Conservation (phyloP, 169 alveolate genomes). For the Perkinsus marinus region DNA sequence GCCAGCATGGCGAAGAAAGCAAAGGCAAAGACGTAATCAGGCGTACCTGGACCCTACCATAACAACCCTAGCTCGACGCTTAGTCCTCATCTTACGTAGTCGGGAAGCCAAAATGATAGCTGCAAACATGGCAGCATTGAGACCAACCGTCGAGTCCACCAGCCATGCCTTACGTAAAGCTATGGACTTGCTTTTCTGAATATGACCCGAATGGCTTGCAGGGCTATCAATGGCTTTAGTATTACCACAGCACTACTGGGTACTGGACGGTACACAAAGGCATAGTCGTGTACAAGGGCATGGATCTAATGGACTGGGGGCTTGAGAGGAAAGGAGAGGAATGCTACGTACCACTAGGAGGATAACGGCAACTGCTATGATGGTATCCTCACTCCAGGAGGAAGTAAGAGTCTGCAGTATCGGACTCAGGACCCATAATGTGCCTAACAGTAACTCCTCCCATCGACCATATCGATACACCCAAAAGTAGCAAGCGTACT, state of each 20-base stretch:
- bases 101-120: background rate
- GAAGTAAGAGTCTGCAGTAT: background rate
- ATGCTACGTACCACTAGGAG: background rate
- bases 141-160: background rate
- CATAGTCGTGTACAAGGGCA: background rate
- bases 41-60: background rate
- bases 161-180: background rate
- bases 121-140: background rate
- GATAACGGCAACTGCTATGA: background rate
- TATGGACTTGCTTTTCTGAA: background rate
- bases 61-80: background rate
- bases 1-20: background rate
- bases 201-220: background rate
- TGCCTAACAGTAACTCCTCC: background rate
- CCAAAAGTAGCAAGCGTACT: no score
- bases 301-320: background rate
- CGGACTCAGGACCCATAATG: background rate
- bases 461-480: no score
- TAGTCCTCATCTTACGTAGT: background rate
- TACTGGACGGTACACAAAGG: background rate
- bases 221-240: background rate
- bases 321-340: background rate
- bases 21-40: background rate
- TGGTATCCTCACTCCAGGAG: background rate
- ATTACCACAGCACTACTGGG: background rate